Conservation (phyloP, 2,329 filamentous ascomycete species). For the Decorospora gaudefroyi region DNA sequence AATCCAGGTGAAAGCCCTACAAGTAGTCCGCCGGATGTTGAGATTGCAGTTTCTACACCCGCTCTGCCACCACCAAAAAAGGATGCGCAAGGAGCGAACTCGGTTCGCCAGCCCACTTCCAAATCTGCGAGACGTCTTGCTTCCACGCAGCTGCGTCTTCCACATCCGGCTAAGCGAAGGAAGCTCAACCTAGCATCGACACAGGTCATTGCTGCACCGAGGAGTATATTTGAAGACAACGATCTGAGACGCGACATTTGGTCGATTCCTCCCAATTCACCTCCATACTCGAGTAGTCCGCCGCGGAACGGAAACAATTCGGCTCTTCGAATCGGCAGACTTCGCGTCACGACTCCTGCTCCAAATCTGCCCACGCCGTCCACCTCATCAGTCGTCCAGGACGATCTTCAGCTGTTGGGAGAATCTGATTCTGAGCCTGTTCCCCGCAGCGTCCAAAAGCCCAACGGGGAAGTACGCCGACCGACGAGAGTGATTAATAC, state of each 20-base stretch:
- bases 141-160: conserved; percentile 21
- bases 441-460: conserved; percentile 19
- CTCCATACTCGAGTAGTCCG: conserved; percentile 46
- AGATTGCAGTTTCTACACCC: conserved; percentile 35
- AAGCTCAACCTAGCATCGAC: conserved; percentile 24
- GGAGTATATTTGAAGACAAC: conserved; percentile 14
- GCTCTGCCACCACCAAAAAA: conserved; percentile 11
- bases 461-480: conserved; percentile 16
- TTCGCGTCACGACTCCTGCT: conserved; percentile 9
- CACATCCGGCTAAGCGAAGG: conserved; percentile 27
- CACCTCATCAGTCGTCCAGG: conserved; percentile 37
- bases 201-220: conserved; percentile 13
- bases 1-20: conserved; percentile 28
- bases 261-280: conserved; percentile 52
- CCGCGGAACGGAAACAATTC: conserved; percentile 12
- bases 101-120: conserved; percentile 8
- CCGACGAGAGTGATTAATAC: conserved; percentile 23
- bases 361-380: conserved; percentile 40
- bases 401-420: conserved; percentile 14
- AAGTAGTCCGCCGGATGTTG: conserved; percentile 32
- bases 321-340: conserved; percentile 7
- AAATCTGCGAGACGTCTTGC: conserved; percentile 10
- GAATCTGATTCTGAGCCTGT: conserved; percentile 32
- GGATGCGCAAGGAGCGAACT: conserved; percentile 5
- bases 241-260: conserved; percentile 34